Percentiles rank a stretch among this genome's conserved stretches.
Conservation (phyloP, 1,284 basidiomycete species). For the Puccinia triticina region DNA sequence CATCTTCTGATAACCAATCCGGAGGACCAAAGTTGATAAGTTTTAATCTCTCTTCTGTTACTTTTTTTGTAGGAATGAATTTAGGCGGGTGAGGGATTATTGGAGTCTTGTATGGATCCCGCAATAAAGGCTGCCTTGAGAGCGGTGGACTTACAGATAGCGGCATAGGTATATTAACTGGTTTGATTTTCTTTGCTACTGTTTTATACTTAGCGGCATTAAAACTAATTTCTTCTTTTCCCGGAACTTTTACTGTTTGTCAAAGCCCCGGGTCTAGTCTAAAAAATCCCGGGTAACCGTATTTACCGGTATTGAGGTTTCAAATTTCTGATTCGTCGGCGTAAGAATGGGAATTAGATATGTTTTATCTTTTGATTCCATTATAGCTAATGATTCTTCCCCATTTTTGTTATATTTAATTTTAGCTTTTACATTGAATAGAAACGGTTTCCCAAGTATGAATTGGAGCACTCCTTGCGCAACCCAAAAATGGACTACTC, state of each 20-base stretch:
- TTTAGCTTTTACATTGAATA: too few species aligned
- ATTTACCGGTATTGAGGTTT: too few species aligned
- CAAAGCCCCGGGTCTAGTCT: too few species aligned
- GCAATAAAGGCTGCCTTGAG: neutral
- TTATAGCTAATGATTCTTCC: too few species aligned
- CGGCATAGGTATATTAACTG: slow-evolving; percentile 14
- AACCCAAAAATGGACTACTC: neutral
- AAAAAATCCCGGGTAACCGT: too few species aligned
- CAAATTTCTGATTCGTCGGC: too few species aligned
- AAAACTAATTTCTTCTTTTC: neutral
- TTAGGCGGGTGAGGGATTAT: neutral
- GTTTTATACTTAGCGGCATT: slow-evolving; percentile 12
- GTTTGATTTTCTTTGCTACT: neutral
- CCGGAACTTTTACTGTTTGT: neutral
- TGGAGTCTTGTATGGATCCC: slow-evolving; percentile 13
- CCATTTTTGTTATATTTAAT: too few species aligned
- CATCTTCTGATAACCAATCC: slow-evolving; percentile 3
- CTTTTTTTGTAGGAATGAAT: neutral
- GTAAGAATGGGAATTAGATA: too few species aligned
- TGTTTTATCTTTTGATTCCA: too few species aligned
- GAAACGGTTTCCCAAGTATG: too few species aligned
- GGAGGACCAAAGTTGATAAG: slow-evolving; percentile 7
- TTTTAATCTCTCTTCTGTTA: too few species aligned
- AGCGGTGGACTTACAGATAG: neutral
- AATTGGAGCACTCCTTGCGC: too few species aligned